Base-by-base conservation (phyloP, 805 yeast species). In the Wickerhamomyces subpelliculosus region DNA sequence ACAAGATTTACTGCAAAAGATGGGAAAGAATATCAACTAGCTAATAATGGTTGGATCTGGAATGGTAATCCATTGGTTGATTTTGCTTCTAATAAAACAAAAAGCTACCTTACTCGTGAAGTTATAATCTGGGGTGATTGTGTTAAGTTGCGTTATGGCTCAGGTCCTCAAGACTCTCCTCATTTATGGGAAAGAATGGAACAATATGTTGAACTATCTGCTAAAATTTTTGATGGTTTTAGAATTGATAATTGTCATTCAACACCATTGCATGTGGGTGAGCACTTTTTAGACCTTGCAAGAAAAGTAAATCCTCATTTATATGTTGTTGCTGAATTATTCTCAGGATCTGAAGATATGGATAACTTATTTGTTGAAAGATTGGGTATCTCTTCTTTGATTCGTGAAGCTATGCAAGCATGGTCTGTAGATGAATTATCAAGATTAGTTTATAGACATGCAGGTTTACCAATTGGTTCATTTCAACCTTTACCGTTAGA, bases 11-110 rank as follows among this genome's bases (percentile, higher is more conserved):
- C 48, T 3, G 58, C 62, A 0, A 54, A 54, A 3, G 65, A 67
- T 34, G 90, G 88, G 3, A 67, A 71, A 27, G 64, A 70, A 1
- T 80, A 79, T 64, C 80, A 84, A 8, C 65, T 90, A 42, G 97
- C 96, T 4, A 93, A 93, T 55, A 90, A 93, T 54, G 98, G 98
- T 34, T 90, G 97, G 97, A 87, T 93, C 40, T 90, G 98, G 98
- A 89, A 86, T 37, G 97, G 96, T 10, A 80, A 90, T 48, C 97
- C 97, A 2, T 62, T 89, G 40, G 82, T 86, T 3, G 97, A 90
- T 62, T 90, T 90, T 71, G 98, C 97, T 0, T 83, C 95, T 0
- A 60, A 70, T 22, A 50, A 78, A 38, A 78, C 95, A 5, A 82
- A 76, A 53, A 89, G 94, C 4, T 90, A 93, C 55, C 62, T 90